Evolutionary conservation across 73 alveolate genomes (phyloP).

Genomic region (Symbiodinium natans): DNA sequence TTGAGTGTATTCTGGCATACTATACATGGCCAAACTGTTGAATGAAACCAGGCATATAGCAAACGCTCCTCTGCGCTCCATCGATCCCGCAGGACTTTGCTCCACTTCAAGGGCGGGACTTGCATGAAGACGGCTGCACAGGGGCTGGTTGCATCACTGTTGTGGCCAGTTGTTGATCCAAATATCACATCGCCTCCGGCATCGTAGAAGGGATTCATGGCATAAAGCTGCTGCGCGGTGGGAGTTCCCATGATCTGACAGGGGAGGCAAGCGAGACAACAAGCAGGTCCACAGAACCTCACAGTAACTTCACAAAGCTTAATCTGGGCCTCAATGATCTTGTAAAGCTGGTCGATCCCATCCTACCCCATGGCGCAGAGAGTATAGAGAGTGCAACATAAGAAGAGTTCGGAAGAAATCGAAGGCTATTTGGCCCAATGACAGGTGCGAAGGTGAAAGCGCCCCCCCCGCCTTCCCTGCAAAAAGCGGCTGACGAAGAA

Average conservation of each 20-base stretch:
- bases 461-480: constrained; percentile 84
- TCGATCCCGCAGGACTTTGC: constrained; percentile 85
- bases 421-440: no score
- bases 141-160: background rate
- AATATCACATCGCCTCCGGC: constrained; percentile 22
- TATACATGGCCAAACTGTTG: no score
- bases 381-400: no score
- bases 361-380: background rate
- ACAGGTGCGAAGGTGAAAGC: no score
- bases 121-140: constrained; percentile 68
- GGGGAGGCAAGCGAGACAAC: background rate
- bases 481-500: constrained; percentile 77
- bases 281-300: background rate
- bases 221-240: constrained; percentile 41
- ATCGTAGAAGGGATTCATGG: constrained; percentile 80
- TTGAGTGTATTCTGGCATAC: no score
- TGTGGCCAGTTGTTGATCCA: no score
- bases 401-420: no score
- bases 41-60: no score
- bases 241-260: constrained; percentile 78
- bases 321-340: constrained; percentile 50
- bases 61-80: constrained; percentile 70
- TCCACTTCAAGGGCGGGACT: constrained; percentile 91
- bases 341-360: constrained; percentile 83
- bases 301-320: background rate